These are phyloP conservation scores for Xylaria polymorpha DNA, from an alignment of 2,329 filamentous ascomycete genomes.

Conservation along the genomic window DNA sequence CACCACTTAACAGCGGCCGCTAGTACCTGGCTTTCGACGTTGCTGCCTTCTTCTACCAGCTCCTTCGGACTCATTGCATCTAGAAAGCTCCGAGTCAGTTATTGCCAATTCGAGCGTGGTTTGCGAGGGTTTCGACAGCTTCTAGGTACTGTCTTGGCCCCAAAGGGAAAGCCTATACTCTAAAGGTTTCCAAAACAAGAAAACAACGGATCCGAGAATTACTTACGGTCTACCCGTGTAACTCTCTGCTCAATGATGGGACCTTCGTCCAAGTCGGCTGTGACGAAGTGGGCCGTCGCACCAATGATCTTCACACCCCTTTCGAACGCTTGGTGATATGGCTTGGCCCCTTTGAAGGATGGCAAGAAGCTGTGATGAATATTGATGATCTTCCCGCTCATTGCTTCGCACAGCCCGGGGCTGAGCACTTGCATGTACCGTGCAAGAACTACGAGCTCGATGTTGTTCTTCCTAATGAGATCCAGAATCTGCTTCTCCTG, in stretches of 20 bases:
- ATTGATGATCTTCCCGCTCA: constrained; percentile 91
- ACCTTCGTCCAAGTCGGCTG: constrained; percentile 84
- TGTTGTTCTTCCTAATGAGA: constrained; percentile 73
- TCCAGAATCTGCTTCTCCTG: constrained; percentile 79
- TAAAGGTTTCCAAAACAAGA: too few species aligned
- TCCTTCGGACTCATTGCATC: constrained; percentile 79
- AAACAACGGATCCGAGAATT: too few species aligned
- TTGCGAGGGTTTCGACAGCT: too few species aligned
- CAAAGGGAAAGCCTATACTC: too few species aligned
- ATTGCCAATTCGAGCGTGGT: too few species aligned
- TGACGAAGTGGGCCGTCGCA: constrained; percentile 87
- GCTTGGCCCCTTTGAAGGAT: constrained; percentile 87
- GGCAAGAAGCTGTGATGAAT: constrained; percentile 91
- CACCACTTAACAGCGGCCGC: constrained; percentile 87
- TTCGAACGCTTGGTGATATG: constrained; percentile 89
- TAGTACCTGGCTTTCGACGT: constrained; percentile 85
- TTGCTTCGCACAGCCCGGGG: constrained; percentile 77
- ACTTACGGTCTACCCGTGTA: constrained; percentile 72
- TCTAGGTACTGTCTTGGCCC: too few species aligned
- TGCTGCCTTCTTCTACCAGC: constrained; percentile 82
- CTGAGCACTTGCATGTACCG: constrained; percentile 91
- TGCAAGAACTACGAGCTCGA: constrained; percentile 84
- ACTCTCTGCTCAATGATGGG: constrained; percentile 90
- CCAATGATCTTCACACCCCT: constrained; percentile 90
- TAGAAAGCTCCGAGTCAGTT: too few species aligned